phyloP scores from a whole-genome alignment of 2,329 filamentous ascomycete species.

The Plectosphaerella sp. region DNA sequence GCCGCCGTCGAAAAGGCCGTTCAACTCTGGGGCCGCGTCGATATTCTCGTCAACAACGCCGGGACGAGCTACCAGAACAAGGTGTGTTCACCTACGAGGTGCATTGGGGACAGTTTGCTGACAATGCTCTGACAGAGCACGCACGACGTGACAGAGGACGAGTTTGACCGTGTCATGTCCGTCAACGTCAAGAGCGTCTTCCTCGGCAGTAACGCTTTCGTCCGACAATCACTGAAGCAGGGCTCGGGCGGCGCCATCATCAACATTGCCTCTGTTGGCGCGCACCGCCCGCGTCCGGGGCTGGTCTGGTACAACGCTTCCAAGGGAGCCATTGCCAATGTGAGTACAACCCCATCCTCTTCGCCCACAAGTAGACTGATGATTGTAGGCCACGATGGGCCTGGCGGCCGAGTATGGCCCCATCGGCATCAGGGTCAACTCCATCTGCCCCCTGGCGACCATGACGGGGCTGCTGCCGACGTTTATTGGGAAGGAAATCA shows the following conservation, averaged over 20 bases:
- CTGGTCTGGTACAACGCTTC: constrained; percentile 68
- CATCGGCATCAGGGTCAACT: constrained; percentile 68
- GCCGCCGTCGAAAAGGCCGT: constrained; percentile 38
- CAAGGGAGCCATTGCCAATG: constrained; percentile 60
- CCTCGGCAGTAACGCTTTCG: constrained; percentile 53
- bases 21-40: constrained; percentile 43
- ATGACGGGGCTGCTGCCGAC: constrained; percentile 55
- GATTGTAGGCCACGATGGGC: constrained; percentile 36
- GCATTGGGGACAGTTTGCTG: neutral
- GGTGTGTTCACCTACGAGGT: neutral
- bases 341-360: neutral
- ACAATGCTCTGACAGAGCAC: constrained; percentile 35
- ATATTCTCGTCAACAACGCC: constrained; percentile 59
- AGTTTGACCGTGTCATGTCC: constrained; percentile 62
- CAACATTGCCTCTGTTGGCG: constrained; percentile 77
- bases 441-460: constrained; percentile 64
- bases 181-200: constrained; percentile 68
- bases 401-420: constrained; percentile 70
- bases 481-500: constrained; percentile 59
- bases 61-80: constrained; percentile 56
- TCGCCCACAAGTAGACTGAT: neutral
- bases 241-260: constrained; percentile 63
- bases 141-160: constrained; percentile 56
- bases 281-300: constrained; percentile 55
- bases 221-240: constrained; percentile 46